Evolutionary conservation across 352 stramenopile genomes (phyloP).

Genomic region (Phytophthora sp.): DNA sequence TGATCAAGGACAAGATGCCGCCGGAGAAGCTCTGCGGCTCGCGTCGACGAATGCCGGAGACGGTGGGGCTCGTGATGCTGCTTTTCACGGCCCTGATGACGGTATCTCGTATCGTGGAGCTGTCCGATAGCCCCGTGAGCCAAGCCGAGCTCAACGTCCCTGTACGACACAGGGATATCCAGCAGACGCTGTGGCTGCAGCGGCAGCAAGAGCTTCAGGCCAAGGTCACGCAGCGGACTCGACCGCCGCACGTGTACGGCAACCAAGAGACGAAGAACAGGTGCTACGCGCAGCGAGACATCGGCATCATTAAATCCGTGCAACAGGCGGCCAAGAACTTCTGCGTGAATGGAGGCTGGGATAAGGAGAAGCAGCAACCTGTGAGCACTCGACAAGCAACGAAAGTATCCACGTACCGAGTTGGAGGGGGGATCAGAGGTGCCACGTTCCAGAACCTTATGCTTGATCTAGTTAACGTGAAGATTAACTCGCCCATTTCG

Average conservation of each 20-base stretch:
- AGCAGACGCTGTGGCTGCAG: slow-evolving; percentile 1
- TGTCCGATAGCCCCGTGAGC: slow-evolving; percentile 4
- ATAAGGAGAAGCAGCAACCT: slow-evolving; percentile 2
- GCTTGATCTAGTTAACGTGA: slow-evolving; percentile 46
- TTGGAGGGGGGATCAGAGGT: slow-evolving; percentile 30
- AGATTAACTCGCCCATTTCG: slow-evolving; percentile 38
- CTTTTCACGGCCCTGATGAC: slow-evolving; percentile 6
- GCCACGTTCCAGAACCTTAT: slow-evolving; percentile 52
- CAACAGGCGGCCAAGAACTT: slow-evolving; percentile 27
- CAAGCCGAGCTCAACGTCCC: slow-evolving; percentile 10
- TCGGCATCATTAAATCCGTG: slow-evolving; percentile 36
- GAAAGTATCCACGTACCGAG: slow-evolving; percentile 38
- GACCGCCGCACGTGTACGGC: slow-evolving; percentile 26
- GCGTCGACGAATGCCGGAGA: slow-evolving; percentile 13
- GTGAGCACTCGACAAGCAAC: slow-evolving; percentile 26
- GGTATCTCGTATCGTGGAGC: slow-evolving; percentile 13
- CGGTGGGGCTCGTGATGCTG: slow-evolving; percentile 13
- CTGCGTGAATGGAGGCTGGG: slow-evolving; percentile 24
- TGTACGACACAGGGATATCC: neutral
- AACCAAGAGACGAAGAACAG: slow-evolving; percentile 16
- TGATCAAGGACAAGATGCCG: slow-evolving; percentile 13
- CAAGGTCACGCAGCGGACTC: slow-evolving; percentile 19
- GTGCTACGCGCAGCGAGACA: slow-evolving; percentile 42
- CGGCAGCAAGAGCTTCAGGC: slow-evolving; percentile 21
- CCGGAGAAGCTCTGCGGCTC: slow-evolving; percentile 1